Base-by-base conservation (phyloP, 2,329 filamentous ascomycete species). In the Hypoxylon sp. region DNA sequence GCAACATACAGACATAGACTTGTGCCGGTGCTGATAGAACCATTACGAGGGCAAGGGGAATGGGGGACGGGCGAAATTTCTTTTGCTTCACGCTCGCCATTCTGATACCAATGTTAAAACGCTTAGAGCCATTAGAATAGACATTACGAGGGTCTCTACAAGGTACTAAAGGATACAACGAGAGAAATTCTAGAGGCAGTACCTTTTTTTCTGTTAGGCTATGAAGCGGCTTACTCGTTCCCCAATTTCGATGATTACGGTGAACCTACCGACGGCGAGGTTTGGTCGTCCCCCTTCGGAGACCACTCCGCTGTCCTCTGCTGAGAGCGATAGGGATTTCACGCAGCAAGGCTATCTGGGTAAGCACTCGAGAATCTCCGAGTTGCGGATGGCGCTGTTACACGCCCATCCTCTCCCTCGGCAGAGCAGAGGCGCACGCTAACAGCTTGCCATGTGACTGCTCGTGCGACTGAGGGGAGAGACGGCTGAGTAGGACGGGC, bases 361-460 rank as follows among this genome's bases (percentile, higher is more conserved):
- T 53, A 23, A 24, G 45, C 24, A 48, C 26, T 18, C 26, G 18
- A 17, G 42, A 41, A 48, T 20, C 31, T 37, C 35, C 18, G 24
- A 27, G 21, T 21, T 15, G 17, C 20, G 20, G n/a, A 17, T 33
- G 24, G 29, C 15, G 26, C 15, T 46, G 27, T 33, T 17, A 31
- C 15, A 24, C 24, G n/a, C n/a, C n/a, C 13, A 24, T 20, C 20
- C 33, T 38, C 21, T n/a, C n/a, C 18, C 43, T 42, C 27, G 20
- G 45, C 13, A 42, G 27, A 18, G n/a, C n/a, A n/a, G 27, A 10
- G 9, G 20, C 15, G 17, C 26, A 23, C 13, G 10, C 43, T 26
- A 20, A 21, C 24, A 33, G 6, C 2, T 15, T 21, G 18, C 52
- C 51, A 49, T 59, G 51, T 62, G 53, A 56, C 27, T 15, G 13